Percentiles rank a stretch among this genome's conserved stretches.
Evolutionary conservation across 73 alveolate species (phyloP).

Genomic region (Uronychia setigera): DNA sequence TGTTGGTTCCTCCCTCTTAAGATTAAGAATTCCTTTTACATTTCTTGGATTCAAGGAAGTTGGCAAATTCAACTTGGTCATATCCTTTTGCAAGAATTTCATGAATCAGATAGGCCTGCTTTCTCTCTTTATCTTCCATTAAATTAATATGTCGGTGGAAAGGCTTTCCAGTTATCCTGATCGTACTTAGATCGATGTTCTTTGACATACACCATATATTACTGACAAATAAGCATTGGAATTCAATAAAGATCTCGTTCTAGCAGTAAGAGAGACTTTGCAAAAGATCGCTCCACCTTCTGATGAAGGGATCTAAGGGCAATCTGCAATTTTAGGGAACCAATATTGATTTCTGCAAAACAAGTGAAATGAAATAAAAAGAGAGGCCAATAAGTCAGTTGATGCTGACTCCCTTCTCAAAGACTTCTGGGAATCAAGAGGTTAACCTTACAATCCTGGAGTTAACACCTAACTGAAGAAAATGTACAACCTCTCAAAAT

Average conservation of each 20-base stretch:
- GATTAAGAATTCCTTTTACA: background rate
- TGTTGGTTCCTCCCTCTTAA: background rate
- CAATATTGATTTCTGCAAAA: background rate
- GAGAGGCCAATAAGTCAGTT: background rate
- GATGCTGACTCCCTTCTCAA: background rate
- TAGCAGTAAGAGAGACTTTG: background rate
- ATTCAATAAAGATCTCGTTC: background rate
- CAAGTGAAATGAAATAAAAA: background rate
- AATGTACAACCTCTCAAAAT: background rate
- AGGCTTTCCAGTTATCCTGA: no score
- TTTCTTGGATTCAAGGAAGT: background rate
- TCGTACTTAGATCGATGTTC: no score
- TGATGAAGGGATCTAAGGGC: background rate
- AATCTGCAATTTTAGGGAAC: background rate
- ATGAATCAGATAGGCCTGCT: background rate
- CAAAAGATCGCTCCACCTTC: background rate
- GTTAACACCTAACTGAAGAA: background rate
- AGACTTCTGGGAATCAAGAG: background rate
- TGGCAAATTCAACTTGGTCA: background rate
- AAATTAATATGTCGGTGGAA: no score
- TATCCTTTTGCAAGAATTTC: background rate
- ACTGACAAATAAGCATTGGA: background rate
- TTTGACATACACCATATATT: no score
- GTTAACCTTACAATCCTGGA: background rate
- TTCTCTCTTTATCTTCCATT: background rate